Conservation (phyloP, 2,329 filamentous ascomycete species). For the Penicillium polonicum region DNA sequence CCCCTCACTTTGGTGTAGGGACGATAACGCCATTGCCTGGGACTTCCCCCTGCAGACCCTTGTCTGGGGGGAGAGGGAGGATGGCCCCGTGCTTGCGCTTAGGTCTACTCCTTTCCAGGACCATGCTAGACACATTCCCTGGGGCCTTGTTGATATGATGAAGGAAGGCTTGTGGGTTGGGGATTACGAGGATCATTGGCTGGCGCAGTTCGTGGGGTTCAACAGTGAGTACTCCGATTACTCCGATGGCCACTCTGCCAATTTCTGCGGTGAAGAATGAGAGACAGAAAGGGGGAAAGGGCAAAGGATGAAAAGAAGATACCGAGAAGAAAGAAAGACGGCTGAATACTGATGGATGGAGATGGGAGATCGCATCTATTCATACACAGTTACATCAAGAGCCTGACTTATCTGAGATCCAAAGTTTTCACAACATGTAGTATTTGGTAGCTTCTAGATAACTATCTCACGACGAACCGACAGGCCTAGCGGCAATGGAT, state of each 20-base stretch:
- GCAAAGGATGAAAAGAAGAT: neutral
- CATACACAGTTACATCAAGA: neutral
- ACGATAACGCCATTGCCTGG: neutral
- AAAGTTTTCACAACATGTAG: neutral
- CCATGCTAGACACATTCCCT: neutral
- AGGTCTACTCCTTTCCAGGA: neutral
- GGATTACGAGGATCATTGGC: neutral
- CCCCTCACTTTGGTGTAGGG: neutral
- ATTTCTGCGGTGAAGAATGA: neutral
- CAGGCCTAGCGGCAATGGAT: no score
- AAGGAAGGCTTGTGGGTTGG: neutral
- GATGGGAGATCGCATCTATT: neutral
- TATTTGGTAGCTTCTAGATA: no score
- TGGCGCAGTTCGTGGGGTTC: neutral
- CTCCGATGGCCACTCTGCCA: neutral
- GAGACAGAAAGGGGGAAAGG: no score
- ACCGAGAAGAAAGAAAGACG: neutral
- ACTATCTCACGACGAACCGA: neutral
- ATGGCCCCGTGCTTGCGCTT: neutral
- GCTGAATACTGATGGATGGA: neutral
- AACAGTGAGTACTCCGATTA: neutral
- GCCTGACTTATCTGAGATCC: neutral
- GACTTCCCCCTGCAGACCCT: neutral
- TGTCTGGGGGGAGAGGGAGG: neutral
- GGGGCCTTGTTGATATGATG: neutral